A percentile compares a stretch with the other conserved stretches of the same genome.
Evolutionary conservation across 2,329 filamentous ascomycete species (phyloP).

Genomic region (Aspergillaceae sp.): DNA sequence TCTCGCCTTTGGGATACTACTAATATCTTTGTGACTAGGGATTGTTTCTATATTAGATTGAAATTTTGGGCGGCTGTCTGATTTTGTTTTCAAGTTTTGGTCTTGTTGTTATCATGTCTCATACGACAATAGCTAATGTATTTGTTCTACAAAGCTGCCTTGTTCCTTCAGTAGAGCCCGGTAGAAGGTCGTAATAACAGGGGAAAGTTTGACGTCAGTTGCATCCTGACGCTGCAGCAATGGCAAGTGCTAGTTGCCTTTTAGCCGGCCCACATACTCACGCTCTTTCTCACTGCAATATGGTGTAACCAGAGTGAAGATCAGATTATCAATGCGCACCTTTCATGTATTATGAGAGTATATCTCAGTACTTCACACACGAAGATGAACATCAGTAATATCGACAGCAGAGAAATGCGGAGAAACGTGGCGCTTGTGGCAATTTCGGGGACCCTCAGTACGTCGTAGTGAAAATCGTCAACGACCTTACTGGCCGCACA

Average conservation of each 20-base stretch:
- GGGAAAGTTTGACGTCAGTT: too few relatives aligned
- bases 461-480: too few relatives aligned
- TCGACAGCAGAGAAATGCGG: neutral
- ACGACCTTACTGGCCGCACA: too few relatives aligned
- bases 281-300: neutral
- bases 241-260: too few relatives aligned
- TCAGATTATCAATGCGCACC: neutral
- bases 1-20: conserved; percentile 12
- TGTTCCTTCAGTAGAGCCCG: too few relatives aligned
- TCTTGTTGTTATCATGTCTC: neutral
- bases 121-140: neutral
- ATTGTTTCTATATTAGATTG: conserved; percentile 11
- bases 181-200: too few relatives aligned
- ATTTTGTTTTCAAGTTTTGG: conserved; percentile 4
- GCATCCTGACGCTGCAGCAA: too few relatives aligned
- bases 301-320: neutral
- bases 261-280: too few relatives aligned
- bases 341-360: neutral
- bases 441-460: neutral
- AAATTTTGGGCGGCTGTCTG: conserved; percentile 4
- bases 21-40: conserved; percentile 7
- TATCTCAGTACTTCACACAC: too few relatives aligned
- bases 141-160: neutral
- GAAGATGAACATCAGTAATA: neutral
- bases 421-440: conserved; percentile 2